Evolutionary conservation across 331 rosid genomes (phyloP).

Genomic region (Malus hybrid): DNA sequence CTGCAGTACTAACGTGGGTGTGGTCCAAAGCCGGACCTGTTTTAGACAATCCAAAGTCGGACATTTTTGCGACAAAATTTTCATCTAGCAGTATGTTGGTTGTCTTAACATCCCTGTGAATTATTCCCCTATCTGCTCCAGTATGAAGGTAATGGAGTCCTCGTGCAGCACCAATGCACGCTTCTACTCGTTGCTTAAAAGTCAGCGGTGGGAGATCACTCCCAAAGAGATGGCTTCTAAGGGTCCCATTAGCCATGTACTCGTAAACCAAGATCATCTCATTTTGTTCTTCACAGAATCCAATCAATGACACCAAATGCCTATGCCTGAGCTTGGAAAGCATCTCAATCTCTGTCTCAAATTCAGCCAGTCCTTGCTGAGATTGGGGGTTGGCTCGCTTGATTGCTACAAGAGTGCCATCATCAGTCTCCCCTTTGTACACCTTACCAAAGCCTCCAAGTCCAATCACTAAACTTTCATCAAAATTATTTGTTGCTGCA

Average conservation of each 20-base stretch:
- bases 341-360: slow-evolving; percentile 60
- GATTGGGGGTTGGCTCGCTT: slow-evolving; percentile 52
- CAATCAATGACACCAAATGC: slow-evolving; percentile 49
- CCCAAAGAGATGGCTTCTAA: slow-evolving; percentile 44
- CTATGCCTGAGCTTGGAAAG: slow-evolving; percentile 48
- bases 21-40: slow-evolving; percentile 45
- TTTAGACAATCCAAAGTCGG: slow-evolving; percentile 63
- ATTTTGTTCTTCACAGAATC: slow-evolving; percentile 43
- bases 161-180: slow-evolving; percentile 57
- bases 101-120: slow-evolving; percentile 65
- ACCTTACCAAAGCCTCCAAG: slow-evolving; percentile 70
- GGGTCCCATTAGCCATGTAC: slow-evolving; percentile 55
- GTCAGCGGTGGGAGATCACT: slow-evolving; percentile 33
- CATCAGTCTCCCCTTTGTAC: slow-evolving; percentile 43
- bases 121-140: slow-evolving; percentile 37
- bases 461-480: slow-evolving; percentile 45
- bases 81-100: slow-evolving; percentile 53
- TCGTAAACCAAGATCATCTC: slow-evolving; percentile 63
- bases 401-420: slow-evolving; percentile 42
- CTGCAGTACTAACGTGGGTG: slow-evolving; percentile 52
- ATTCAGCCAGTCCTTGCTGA: slow-evolving; percentile 51
- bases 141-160: slow-evolving; percentile 70
- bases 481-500: slow-evolving; percentile 46
- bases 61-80: slow-evolving; percentile 42
- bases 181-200: slow-evolving; percentile 49